Percentiles rank a stretch among this genome's conserved stretches.
phyloP scores from a whole-genome alignment of 2,329 filamentous ascomycete species.

The Epicoccum sorghinum region DNA sequence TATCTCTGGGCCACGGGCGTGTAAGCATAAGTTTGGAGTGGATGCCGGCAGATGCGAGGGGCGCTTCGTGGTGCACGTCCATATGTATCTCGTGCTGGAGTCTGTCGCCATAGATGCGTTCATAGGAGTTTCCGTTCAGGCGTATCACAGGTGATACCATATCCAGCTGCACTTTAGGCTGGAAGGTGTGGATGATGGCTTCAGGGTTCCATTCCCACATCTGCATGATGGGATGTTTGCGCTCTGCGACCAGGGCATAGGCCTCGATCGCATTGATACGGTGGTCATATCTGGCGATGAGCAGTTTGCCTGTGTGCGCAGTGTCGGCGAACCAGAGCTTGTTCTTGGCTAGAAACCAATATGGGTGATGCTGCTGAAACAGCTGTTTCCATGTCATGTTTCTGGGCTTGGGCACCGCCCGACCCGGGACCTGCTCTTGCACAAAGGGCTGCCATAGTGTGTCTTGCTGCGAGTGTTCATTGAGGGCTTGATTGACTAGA shows the following conservation, averaged over 20 bases:
- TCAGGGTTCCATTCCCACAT: conserved; percentile 69
- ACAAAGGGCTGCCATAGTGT: conserved; percentile 74
- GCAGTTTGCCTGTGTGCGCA: conserved; percentile 73
- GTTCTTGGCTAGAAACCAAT: conserved; percentile 82
- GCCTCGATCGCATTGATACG: conserved; percentile 77
- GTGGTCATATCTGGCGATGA: conserved; percentile 78
- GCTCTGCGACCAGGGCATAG: conserved; percentile 74
- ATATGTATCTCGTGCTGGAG: conserved; percentile 61
- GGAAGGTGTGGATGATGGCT: conserved; percentile 74
- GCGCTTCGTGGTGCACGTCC: conserved; percentile 40
- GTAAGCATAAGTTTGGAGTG: conserved; percentile 74
- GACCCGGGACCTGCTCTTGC: conserved; percentile 67
- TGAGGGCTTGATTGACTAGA: conserved; percentile 66
- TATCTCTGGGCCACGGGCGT: conserved; percentile 54
- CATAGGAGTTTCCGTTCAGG: conserved; percentile 44
- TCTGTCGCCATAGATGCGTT: conserved; percentile 39
- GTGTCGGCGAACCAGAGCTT: conserved; percentile 87
- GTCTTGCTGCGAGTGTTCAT: conserved; percentile 66
- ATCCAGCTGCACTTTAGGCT: conserved; percentile 73
- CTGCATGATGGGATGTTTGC: conserved; percentile 60
- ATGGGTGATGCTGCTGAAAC: conserved; percentile 74
- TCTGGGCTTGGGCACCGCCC: conserved; percentile 48
- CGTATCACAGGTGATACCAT: conserved; percentile 71
- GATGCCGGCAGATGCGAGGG: conserved; percentile 48
- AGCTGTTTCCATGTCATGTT: conserved; percentile 73